These are phyloP conservation scores for Pleurotus ostreatus DNA, from an alignment of 768 basidiomycete genomes.

Conservation along the genomic window DNA sequence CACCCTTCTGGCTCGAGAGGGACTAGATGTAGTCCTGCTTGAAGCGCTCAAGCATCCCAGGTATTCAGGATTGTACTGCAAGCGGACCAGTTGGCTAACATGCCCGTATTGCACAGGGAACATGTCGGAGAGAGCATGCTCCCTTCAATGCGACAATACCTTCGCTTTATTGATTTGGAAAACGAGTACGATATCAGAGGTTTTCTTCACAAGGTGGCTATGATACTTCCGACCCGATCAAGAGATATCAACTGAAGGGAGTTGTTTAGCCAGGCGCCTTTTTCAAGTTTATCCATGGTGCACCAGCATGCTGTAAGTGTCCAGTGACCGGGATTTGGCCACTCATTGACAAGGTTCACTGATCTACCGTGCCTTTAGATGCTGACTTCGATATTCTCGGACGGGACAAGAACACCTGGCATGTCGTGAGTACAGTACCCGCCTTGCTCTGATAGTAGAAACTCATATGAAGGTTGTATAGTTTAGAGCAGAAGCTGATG, in stretches of 20 bases:
- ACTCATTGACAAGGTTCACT: not conserved
- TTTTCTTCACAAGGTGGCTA: conserved; percentile 23
- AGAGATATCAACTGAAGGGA: not conserved
- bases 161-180: conserved; percentile 29
- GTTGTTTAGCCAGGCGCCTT: conserved; percentile 50
- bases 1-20: conserved; percentile 22
- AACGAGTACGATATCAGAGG: conserved; percentile 24
- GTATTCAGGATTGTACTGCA: not conserved
- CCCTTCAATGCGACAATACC: conserved; percentile 26
- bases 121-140: conserved; percentile 15
- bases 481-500: conserved; percentile 57
- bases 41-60: conserved; percentile 23
- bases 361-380: not conserved
- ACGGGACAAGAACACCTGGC: conserved; percentile 50
- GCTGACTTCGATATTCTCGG: conserved; percentile 52
- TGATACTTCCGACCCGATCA: not conserved
- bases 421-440: conserved; percentile 39
- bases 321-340: not conserved
- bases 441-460: not conserved
- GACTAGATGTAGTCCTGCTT: conserved; percentile 21
- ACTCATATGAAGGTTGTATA: conserved; percentile 14
- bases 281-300: conserved; percentile 53
- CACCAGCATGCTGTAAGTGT: conserved; percentile 53
- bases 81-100: not conserved
- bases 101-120: not conserved